phyloP scores from a whole-genome alignment of 2,329 filamentous ascomycete species.

The Cordyceps militaris region DNA sequence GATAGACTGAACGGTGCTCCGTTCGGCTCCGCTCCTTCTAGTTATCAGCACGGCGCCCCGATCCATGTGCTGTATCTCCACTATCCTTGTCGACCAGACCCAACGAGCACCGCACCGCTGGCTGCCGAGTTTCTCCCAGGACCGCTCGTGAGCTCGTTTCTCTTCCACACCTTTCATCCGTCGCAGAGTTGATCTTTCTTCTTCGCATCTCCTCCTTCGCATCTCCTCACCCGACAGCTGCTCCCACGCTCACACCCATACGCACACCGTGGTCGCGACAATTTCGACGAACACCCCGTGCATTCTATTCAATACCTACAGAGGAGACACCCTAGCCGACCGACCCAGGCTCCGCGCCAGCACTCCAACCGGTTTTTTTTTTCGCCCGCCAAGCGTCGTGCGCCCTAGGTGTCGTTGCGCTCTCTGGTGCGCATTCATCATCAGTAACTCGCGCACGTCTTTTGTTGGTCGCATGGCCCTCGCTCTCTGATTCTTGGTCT shows the following conservation, averaged over 20 bases:
- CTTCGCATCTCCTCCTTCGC: background rate
- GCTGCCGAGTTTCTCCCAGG: slow-evolving; percentile 4
- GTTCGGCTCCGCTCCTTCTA: slow-evolving; percentile 11
- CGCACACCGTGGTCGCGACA: background rate
- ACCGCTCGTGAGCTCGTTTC: background rate
- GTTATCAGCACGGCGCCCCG: slow-evolving; percentile 7
- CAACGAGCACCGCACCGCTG: background rate
- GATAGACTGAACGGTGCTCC: background rate
- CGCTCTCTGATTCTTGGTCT: background rate
- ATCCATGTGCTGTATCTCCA: slow-evolving; percentile 12
- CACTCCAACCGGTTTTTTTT: background rate
- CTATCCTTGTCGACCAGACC: background rate
- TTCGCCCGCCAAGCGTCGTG: background rate
- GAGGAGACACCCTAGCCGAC: background rate
- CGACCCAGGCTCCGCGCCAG: background rate
- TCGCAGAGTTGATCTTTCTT: background rate
- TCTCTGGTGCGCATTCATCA: background rate
- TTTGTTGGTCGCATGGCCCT: background rate
- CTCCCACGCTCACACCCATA: background rate
- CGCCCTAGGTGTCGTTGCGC: background rate
- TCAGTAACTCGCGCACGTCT: background rate
- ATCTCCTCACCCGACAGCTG: background rate
- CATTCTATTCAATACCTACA: background rate
- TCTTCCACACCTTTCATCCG: slow-evolving; percentile 7
- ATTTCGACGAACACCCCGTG: background rate